Percentiles rank a stretch among this genome's conserved stretches.
These are phyloP conservation scores for Bidens hawaiensis DNA, from an alignment of 140 eudicot genomes.

Conservation along the genomic window DNA sequence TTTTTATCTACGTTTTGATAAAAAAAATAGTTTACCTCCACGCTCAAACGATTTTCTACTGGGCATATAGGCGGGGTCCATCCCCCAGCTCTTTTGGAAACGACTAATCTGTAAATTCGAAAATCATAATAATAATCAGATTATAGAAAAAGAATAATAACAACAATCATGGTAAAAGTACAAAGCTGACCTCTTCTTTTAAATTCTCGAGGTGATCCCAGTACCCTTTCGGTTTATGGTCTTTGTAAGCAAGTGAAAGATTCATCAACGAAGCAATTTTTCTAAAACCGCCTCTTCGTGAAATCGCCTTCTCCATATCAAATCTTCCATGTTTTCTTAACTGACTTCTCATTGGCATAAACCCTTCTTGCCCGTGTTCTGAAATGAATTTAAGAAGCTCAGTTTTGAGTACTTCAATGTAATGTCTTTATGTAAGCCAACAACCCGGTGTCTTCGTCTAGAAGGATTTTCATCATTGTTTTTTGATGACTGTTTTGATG, in stretches of 20 bases:
- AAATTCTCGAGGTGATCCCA: conserved; percentile 95
- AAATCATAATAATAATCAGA: not conserved
- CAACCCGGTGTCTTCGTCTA: conserved; percentile 58
- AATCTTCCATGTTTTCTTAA: conserved; percentile 83
- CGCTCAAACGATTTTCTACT: conserved; percentile 96
- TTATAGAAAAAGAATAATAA: not conserved
- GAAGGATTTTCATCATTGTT: conserved; percentile 30
- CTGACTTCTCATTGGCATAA: conserved; percentile 97
- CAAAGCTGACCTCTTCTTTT: conserved; percentile 74
- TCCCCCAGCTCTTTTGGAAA: conserved; percentile 95
- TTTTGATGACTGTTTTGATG: conserved; percentile 18
- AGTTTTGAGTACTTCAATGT: conserved; percentile 78
- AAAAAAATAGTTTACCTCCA: conserved; percentile 50
- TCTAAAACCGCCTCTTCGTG: conserved; percentile 91
- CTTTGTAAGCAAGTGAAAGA: conserved; percentile 91
- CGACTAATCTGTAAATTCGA: conserved; percentile 54
- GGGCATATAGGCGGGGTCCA: conserved; percentile 96
- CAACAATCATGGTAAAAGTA: conserved; percentile 7
- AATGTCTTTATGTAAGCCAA: conserved; percentile 81
- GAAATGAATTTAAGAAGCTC: conserved; percentile 68
- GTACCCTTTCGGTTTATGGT: conserved; percentile 91
- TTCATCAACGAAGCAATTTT: conserved; percentile 76
- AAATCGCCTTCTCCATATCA: conserved; percentile 90
- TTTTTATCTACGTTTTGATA: too few species aligned
- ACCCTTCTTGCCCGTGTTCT: conserved; percentile 91